phyloP scores from a whole-genome alignment of 2,329 filamentous ascomycete species.

The Leptographium flavum region DNA sequence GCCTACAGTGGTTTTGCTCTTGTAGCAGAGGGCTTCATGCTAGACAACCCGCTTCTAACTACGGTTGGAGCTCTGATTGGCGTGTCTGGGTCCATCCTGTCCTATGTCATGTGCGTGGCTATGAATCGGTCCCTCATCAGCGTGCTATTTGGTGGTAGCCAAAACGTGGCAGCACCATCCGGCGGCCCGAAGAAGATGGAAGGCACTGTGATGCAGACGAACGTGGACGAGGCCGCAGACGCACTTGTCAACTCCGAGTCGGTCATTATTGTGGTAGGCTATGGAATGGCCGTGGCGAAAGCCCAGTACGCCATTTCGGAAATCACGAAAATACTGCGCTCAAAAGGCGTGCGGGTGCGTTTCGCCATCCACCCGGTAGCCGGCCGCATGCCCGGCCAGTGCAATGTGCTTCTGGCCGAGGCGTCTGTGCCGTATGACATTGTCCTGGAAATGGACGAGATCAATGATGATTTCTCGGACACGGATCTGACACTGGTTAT shows the following conservation, averaged over 20 bases:
- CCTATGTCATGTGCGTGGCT: slow-evolving; percentile 74
- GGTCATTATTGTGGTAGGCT: slow-evolving; percentile 82
- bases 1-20: slow-evolving; percentile 84
- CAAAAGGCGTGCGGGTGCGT: slow-evolving; percentile 64
- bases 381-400: slow-evolving; percentile 85
- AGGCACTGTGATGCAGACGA: slow-evolving; percentile 64
- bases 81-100: slow-evolving; percentile 77
- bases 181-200: slow-evolving; percentile 60
- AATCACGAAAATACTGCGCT: slow-evolving; percentile 60
- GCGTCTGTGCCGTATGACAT: slow-evolving; percentile 84
- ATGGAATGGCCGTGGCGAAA: slow-evolving; percentile 90
- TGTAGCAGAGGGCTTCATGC: slow-evolving; percentile 83
- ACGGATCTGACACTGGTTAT: slow-evolving; percentile 82
- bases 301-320: slow-evolving; percentile 83
- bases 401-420: slow-evolving; percentile 80
- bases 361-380: slow-evolving; percentile 88
- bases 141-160: slow-evolving; percentile 72
- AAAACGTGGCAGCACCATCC: slow-evolving; percentile 33
- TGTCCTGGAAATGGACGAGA: slow-evolving; percentile 90
- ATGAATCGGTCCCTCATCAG: slow-evolving; percentile 90
- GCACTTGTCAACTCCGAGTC: slow-evolving; percentile 61
- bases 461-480: slow-evolving; percentile 80
- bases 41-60: slow-evolving; percentile 73
- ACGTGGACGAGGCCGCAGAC: slow-evolving; percentile 68
- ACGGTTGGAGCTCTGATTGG: slow-evolving; percentile 79